Evolutionary conservation across 2,329 filamentous ascomycete genomes (phyloP).

Genomic region (Sporothrix variecibatus): DNA sequence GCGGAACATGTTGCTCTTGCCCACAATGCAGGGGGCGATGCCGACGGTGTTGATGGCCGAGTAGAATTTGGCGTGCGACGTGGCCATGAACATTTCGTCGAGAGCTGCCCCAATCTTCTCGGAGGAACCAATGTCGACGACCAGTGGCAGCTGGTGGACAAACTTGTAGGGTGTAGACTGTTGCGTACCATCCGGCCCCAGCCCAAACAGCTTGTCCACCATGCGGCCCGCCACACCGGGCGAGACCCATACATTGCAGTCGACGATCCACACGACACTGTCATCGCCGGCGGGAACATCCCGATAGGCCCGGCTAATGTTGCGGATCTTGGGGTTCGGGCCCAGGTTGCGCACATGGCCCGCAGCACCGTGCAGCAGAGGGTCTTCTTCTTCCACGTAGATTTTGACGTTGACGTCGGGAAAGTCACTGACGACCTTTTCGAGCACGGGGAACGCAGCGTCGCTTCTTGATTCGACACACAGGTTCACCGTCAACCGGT

Average conservation of each 20-base stretch:
- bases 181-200: constrained; percentile 45
- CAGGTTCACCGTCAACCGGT: constrained; percentile 77
- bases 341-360: constrained; percentile 65
- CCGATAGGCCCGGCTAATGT: constrained; percentile 89
- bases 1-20: constrained; percentile 98
- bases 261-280: constrained; percentile 90
- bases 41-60: constrained; percentile 92
- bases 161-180: constrained; percentile 71
- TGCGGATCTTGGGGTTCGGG: constrained; percentile 97
- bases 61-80: constrained; percentile 96
- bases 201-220: constrained; percentile 83
- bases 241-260: constrained; percentile 94
- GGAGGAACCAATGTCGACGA: constrained; percentile 65
- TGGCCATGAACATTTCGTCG: constrained; percentile 93
- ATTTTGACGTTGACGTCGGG: constrained; percentile 75
- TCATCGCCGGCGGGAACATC: constrained; percentile 87
- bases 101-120: constrained; percentile 71
- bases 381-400: constrained; percentile 39
- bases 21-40: constrained; percentile 88
- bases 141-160: constrained; percentile 89
- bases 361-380: constrained; percentile 42
- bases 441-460: constrained; percentile 73
- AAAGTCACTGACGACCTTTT: constrained; percentile 72
- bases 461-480: constrained; percentile 77
- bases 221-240: constrained; percentile 79